Evolutionary conservation across 208 protist genomes (phyloP).

Genomic region (Trypanosoma avium): DNA sequence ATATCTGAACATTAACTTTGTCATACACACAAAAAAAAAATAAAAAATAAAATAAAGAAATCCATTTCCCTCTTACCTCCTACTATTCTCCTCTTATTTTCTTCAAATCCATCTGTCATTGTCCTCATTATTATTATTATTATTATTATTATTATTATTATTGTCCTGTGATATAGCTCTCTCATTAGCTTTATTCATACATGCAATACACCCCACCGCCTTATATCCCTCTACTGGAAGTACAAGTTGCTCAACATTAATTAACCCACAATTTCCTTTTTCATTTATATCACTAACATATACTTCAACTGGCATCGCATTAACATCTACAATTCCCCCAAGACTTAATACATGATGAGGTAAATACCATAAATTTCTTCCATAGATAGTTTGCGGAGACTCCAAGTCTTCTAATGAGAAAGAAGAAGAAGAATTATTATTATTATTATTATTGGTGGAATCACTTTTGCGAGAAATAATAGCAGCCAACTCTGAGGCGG

Average conservation of each 20-base stretch:
- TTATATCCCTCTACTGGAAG: constrained; percentile 47
- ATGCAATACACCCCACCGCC: constrained; percentile 18
- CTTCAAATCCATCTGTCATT: too few species aligned
- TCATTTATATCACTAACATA: neutral
- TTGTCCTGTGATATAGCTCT: too few species aligned
- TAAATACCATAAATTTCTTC: constrained; percentile 66
- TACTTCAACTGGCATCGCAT: constrained; percentile 66
- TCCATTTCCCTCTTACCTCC: too few species aligned
- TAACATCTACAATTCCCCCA: constrained; percentile 73
- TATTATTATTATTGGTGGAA: neutral
- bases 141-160: too few species aligned
- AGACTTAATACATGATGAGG: constrained; percentile 61
- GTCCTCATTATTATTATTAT: too few species aligned
- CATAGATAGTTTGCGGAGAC: constrained; percentile 5
- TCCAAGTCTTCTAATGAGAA: constrained; percentile 17
- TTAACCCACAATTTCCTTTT: constrained; percentile 2
- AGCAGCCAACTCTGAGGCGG: constrained; percentile 12
- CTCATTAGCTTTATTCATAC: neutral
- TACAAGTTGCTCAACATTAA: constrained; percentile 61
- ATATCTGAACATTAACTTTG: too few species aligned
- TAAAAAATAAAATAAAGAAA: too few species aligned
- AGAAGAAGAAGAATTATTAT: too few species aligned
- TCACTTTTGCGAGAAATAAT: constrained; percentile 9
- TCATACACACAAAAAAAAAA: too few species aligned
- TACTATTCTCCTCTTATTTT: too few species aligned